These are phyloP conservation scores for Aspergillus calidoustus DNA, from an alignment of 2,329 filamentous ascomycete genomes.

Conservation along the genomic window DNA sequence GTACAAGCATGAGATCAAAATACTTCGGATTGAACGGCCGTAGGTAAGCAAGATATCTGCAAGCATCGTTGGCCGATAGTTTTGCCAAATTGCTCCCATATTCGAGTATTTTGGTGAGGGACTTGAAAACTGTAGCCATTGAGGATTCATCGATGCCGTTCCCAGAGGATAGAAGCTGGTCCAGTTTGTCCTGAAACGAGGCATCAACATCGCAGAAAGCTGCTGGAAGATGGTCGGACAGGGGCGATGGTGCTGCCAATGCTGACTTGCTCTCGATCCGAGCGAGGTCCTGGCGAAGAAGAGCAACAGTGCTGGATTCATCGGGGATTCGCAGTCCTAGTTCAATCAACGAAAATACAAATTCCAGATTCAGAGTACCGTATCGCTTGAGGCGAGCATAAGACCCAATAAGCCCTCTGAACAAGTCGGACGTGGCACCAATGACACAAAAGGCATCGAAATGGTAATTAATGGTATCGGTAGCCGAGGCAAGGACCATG, in stretches of 20 bases:
- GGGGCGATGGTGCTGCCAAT: constrained; percentile 52
- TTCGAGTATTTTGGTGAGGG: constrained; percentile 45
- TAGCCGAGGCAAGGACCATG: constrained; percentile 61
- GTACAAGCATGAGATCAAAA: constrained; percentile 49
- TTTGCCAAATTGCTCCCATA: constrained; percentile 33
- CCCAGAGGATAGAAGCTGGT: constrained; percentile 51
- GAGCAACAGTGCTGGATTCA: constrained; percentile 44
- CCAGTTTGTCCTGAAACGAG: constrained; percentile 50
- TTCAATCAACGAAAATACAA: constrained; percentile 52
- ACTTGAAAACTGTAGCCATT: constrained; percentile 47
- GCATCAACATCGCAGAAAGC: constrained; percentile 44
- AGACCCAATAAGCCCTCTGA: constrained; percentile 45
- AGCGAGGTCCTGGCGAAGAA: constrained; percentile 51
- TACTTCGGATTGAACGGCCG: constrained; percentile 49
- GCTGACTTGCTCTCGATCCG: constrained; percentile 49
- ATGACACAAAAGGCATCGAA: constrained; percentile 59
- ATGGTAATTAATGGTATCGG: constrained; percentile 62
- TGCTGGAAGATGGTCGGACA: constrained; percentile 53
- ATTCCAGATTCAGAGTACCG: constrained; percentile 41
- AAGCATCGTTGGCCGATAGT: constrained; percentile 41
- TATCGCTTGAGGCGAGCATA: constrained; percentile 44
- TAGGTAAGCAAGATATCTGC: constrained; percentile 48
- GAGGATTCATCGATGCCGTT: constrained; percentile 52
- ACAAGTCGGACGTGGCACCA: constrained; percentile 50
- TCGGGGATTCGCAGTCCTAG: constrained; percentile 47